Evolutionary conservation across 306 rosid species (phyloP), one percentile per base, ranked within the genome.

Genomic region (Dicorynia guianensis): DNA sequence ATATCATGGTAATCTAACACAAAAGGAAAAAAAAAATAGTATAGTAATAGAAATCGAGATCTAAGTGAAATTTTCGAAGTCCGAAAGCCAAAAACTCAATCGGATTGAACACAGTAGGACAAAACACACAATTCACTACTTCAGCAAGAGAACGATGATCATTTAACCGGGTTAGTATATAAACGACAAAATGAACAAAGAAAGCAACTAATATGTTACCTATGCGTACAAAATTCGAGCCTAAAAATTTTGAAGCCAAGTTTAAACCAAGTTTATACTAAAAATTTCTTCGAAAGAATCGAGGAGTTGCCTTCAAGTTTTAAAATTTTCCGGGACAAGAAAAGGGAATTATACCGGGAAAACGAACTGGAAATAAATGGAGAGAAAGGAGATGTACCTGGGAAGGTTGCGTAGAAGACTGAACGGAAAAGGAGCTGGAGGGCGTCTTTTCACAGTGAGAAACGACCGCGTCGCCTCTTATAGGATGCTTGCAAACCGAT

Each of bases 391-490:
- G 35, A 11, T 11, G 58, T 75, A 76, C 89, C 83, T 76, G 85
- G 65, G 85, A 38, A 36, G 82, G 66, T 69, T 72, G 86, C 78
- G 19, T 68, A 43, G 72, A 53, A n/a, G 48, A 19, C 44, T 17
- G 47, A 7, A 12, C 3, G 34, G 40, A 35, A 46, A 64, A 4
- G 54, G 30, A 4, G 7, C 0, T 1, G 33, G 30, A 59, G 58
- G 66, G 80, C 63, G 25, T 34, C 20, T 13, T 42, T 75, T 43
- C 34, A 58, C 44, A 13, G 60, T 3, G 1, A 15, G 30, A 43
- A 11, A 56, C 15, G 12, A 52, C 5, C 76, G 79, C 69, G 48
- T 61, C 84, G 79, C 84, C 79, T 58, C 76, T 53, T 71, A 79
- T 68, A 54, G 43, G 34, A 35, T 13, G 6, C 18, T 52, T 1